Evolutionary conservation across 352 stramenopile species (phyloP), one percentile per base, ranked within the genome.

Genomic region (Globisporangium apiculatum): DNA sequence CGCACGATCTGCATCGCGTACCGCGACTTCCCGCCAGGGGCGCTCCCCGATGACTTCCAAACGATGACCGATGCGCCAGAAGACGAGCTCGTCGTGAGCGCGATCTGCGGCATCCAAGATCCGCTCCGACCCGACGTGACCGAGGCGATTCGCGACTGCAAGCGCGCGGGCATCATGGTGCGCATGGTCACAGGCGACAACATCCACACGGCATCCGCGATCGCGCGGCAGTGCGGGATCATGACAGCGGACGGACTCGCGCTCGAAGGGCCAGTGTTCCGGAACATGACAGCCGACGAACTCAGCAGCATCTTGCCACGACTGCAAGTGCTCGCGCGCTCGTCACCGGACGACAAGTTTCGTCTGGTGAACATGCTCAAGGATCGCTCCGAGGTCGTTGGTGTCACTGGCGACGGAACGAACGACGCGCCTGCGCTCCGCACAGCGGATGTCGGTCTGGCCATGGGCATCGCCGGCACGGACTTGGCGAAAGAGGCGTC

Each of bases 181-280:
- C 92, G 96, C 41, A 99, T 99, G 96, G 95, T 99, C 60, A 99
- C 97, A 6, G 97, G 97, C 54, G 97, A 99, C 75, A 98, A 99
- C 62, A 95, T 99, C 55, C 85, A 98, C 58, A 99, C 97, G 18
- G 97, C 97, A 15, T 89, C 88, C 40, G 95, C 96, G 0, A 99
- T 99, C 74, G 97, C 96, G 2, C 79, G 74, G 42, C 83, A 99
- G 64, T 98, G 96, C 66, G 96, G 96, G 24, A 99, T 99, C 73
- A 89, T 98, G 67, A 94, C 86, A 56, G 64, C 66, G 52, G 85
- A 89, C 45, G 95, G 95, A 3, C 53, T 97, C 17, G 88, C 90
- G 0, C 83, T 98, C 51, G 89, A 97, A 68, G 95, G 94, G 0
- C 91, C 93, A 7, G 79, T 86, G 14, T 99, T 99, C 69, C 77